Conservation (phyloP, 352 stramenopile genomes). For the Ochromonadaceae sp. region DNA sequence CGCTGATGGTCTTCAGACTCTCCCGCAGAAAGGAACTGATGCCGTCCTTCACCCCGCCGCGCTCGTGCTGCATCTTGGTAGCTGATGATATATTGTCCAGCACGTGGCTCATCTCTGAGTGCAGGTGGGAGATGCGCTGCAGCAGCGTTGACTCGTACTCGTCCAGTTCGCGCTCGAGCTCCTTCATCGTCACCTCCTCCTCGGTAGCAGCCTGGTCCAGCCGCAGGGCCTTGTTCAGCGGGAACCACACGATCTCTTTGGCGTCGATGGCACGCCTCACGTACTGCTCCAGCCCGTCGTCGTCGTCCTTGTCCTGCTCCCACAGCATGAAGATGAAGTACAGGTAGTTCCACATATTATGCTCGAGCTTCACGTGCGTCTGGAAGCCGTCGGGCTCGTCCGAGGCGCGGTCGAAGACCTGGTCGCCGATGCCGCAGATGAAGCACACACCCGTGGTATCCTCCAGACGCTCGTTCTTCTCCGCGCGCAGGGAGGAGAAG, state of each 20-base stretch:
- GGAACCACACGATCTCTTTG: slow-evolving; percentile 35
- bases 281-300: slow-evolving; percentile 36
- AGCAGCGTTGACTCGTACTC: slow-evolving; percentile 8
- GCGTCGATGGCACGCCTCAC: slow-evolving; percentile 29
- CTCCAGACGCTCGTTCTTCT: slow-evolving; percentile 28
- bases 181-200: background rate
- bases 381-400: slow-evolving; percentile 31
- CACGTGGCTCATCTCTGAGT: too few species aligned
- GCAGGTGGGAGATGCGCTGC: too few species aligned
- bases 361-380: slow-evolving; percentile 30
- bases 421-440: slow-evolving; percentile 32
- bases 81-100: too few species aligned
- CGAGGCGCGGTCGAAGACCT: slow-evolving; percentile 29
- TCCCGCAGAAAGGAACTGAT: too few species aligned
- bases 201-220: background rate
- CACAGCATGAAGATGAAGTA: slow-evolving; percentile 40
- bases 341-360: slow-evolving; percentile 41
- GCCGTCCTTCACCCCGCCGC: too few species aligned
- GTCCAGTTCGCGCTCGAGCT: background rate
- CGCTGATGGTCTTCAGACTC: too few species aligned
- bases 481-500: slow-evolving; percentile 28
- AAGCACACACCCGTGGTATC: slow-evolving; percentile 27
- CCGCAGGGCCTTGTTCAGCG: slow-evolving; percentile 24
- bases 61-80: too few species aligned
- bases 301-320: slow-evolving; percentile 32